A percentile compares a stretch with the other conserved stretches of the same genome.
Evolutionary conservation across 108 stramenopile genomes (phyloP).

Genomic region (Skeletonema marinoi): DNA sequence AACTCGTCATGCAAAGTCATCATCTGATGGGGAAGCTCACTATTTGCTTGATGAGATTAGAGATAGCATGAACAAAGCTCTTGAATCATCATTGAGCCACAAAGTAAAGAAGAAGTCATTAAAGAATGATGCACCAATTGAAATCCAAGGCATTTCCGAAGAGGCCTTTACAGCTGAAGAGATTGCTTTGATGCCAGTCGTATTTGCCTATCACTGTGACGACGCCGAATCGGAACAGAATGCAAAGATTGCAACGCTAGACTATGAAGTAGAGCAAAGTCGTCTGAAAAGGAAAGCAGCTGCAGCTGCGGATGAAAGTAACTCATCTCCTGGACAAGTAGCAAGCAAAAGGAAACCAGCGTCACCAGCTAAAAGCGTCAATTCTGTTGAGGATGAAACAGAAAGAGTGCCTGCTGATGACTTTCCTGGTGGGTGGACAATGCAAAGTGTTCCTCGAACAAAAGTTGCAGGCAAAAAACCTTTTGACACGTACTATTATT

Average conservation of each 20-base stretch:
- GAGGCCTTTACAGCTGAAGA: conserved; percentile 13
- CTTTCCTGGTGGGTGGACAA: conserved; percentile 7
- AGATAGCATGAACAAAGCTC: conserved; percentile 2
- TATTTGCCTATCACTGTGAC: conserved; percentile 17
- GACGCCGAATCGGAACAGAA: conserved; percentile 13
- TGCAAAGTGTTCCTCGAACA: not conserved
- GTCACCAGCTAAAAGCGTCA: too few species aligned
- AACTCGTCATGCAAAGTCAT: conserved; percentile 10
- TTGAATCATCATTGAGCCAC: not conserved
- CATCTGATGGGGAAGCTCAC: not conserved
- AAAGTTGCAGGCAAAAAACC: not conserved
- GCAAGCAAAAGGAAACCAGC: too few species aligned
- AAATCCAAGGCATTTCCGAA: not conserved
- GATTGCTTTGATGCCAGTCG: conserved; percentile 21
- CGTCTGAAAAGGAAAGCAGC: not conserved
- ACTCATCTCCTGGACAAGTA: too few species aligned
- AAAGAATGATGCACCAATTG: not conserved
- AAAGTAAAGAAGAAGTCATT: not conserved
- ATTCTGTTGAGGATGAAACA: too few species aligned
- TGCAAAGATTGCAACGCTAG: conserved; percentile 23
- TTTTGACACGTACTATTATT: not conserved
- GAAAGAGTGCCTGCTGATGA: not conserved
- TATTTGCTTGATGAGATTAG: conserved; percentile 32
- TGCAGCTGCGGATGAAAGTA: not conserved
- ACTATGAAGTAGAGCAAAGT: conserved; percentile 19